Conservation (phyloP, 192 early-diverging fungal species). For the Gamsiella multidivaricata region DNA sequence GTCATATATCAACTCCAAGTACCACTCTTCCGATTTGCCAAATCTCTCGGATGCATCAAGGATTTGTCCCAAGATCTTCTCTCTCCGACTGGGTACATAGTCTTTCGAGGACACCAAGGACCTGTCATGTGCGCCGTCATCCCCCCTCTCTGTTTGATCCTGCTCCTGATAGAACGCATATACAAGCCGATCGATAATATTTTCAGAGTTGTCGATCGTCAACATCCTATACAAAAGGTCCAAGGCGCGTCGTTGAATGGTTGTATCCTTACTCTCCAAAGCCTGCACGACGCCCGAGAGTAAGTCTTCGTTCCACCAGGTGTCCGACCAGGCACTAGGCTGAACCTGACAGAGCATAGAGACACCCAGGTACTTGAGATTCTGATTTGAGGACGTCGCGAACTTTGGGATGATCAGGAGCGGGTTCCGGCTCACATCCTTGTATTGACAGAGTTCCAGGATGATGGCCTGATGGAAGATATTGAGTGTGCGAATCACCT, state of each 20-base stretch:
- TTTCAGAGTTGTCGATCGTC: conserved; percentile 41
- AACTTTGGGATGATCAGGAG: conserved; percentile 53
- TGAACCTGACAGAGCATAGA: conserved; percentile 50
- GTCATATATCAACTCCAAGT: conserved; percentile 34
- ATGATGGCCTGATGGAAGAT: conserved; percentile 36
- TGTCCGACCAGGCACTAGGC: conserved; percentile 44
- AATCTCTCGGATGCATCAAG: conserved; percentile 45
- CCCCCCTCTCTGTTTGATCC: not conserved
- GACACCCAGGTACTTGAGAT: conserved; percentile 63
- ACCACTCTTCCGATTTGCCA: conserved; percentile 39
- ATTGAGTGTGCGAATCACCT: conserved; percentile 40
- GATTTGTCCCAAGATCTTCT: conserved; percentile 46
- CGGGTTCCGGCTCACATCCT: conserved; percentile 36
- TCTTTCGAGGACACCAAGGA: no score
- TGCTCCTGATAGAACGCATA: conserved; percentile 42
- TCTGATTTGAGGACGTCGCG: conserved; percentile 59
- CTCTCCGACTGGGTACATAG: conserved; percentile 9
- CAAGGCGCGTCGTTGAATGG: conserved; percentile 26
- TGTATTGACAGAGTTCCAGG: conserved; percentile 29
- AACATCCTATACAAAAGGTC: conserved; percentile 47
- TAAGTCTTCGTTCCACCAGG: conserved; percentile 45
- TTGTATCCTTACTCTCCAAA: conserved; percentile 32
- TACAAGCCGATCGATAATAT: conserved; percentile 48
- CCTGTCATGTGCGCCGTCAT: no score
- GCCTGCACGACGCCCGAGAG: conserved; percentile 32